These are phyloP conservation scores for Paraleonurus japonicus DNA, from an alignment of 257 asterid species.

Conservation along the genomic window DNA sequence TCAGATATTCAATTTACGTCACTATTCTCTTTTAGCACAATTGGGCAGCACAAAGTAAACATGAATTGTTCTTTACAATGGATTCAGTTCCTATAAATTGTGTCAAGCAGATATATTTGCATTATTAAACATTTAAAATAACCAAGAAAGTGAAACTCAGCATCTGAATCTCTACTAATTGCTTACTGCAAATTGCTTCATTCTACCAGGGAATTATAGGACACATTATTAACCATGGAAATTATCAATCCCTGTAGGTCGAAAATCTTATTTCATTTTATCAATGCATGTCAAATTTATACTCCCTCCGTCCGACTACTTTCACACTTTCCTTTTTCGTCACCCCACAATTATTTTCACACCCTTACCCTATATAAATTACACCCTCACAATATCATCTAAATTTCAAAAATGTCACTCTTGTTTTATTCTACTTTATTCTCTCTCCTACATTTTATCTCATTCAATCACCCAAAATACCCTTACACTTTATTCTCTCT, in stretches of 20 bases:
- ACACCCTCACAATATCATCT: too few relatives aligned
- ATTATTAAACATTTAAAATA: neutral
- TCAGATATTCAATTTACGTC: neutral
- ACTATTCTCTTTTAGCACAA: neutral
- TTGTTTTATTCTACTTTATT: too few relatives aligned
- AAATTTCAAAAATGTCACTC: too few relatives aligned
- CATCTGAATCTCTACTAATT: neutral
- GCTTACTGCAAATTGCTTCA: neutral
- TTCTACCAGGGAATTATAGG: neutral
- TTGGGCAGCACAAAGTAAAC: too few relatives aligned
- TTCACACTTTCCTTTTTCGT: too few relatives aligned
- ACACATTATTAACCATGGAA: neutral
- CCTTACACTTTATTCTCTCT: too few relatives aligned
- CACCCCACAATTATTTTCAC: too few relatives aligned
- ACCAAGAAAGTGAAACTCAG: neutral
- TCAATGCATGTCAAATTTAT: neutral
- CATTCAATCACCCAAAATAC: too few relatives aligned
- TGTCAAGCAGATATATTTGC: neutral
- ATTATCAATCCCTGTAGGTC: neutral
- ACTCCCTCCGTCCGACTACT: too few relatives aligned
- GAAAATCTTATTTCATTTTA: neutral
- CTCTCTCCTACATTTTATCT: too few relatives aligned
- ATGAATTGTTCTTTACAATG: neutral
- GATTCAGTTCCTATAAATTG: neutral
- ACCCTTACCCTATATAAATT: too few relatives aligned